These are phyloP conservation scores for Aquilaria malaccensis DNA, from an alignment of 345 rosid species.

Conservation along the genomic window DNA sequence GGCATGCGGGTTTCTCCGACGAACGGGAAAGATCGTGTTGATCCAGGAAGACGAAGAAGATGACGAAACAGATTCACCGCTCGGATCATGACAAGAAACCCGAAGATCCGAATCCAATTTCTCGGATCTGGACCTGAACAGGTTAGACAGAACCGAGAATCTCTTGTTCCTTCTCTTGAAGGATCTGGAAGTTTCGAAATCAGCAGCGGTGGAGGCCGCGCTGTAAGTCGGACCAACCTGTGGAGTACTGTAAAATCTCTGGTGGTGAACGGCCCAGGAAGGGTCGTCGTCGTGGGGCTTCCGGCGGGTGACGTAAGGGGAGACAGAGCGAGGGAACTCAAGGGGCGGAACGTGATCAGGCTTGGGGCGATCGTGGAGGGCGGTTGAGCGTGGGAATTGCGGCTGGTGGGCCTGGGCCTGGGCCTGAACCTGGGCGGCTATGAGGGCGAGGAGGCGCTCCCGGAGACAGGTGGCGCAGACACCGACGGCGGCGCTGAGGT, in stretches of 20 bases:
- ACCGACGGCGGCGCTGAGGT: slow-evolving; percentile 63
- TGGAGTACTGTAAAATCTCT: slow-evolving; percentile 62
- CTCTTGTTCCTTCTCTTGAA: slow-evolving; percentile 29
- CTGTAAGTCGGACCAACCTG: slow-evolving; percentile 44
- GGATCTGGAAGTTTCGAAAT: slow-evolving; percentile 14
- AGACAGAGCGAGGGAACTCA: slow-evolving; percentile 73
- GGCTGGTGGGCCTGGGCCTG: slow-evolving; percentile 20
- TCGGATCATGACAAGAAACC: slow-evolving; percentile 16
- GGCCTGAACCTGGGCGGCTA: slow-evolving; percentile 43
- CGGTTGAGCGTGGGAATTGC: slow-evolving; percentile 4
- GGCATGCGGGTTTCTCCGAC: slow-evolving; percentile 41
- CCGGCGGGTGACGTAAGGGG: slow-evolving; percentile 61
- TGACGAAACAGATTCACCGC: slow-evolving; percentile 24
- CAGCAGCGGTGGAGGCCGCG: slow-evolving; percentile 18
- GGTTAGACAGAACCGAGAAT: slow-evolving; percentile 38
- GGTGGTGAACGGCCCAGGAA: slow-evolving; percentile 14
- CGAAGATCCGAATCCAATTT: slow-evolving; percentile 37
- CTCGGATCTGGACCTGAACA: slow-evolving; percentile 73
- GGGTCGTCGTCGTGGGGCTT: slow-evolving; percentile 41
- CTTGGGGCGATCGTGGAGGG: slow-evolving; percentile 17
- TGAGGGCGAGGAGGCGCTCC: slow-evolving; percentile 46
- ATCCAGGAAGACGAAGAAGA: slow-evolving; percentile 55
- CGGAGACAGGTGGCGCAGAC: slow-evolving; percentile 96
- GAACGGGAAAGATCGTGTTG: slow-evolving; percentile 32
- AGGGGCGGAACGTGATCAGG: slow-evolving; percentile 34